Base-by-base conservation (phyloP, 2,329 filamentous ascomycete genomes). In the Pseudopithomyces chartarum region DNA sequence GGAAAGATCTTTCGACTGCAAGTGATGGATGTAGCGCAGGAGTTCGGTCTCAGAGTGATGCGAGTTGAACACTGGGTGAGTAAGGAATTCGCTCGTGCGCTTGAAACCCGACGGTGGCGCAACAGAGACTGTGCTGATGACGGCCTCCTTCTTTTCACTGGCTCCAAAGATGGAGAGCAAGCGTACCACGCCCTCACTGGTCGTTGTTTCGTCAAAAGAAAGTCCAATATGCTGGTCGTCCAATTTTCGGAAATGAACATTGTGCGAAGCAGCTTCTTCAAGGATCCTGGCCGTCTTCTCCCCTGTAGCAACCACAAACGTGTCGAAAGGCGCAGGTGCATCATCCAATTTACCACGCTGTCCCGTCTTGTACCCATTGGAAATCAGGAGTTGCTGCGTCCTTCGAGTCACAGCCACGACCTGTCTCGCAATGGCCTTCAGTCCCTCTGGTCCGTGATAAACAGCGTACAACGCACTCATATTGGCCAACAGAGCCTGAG, bases 1-100 rank as follows among this genome's bases (percentile, higher is more conserved):
- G 1, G 94, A 97, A 13, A 98, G 81, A 73, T 98, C 94, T 81
- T 96, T 97, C 49, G 92, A 96, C 74, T 96, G 90, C 5, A 98
- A 83, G 73, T 97, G 91, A 73, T 94, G 84, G 67, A 98, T 97
- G 79, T 98, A 98, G 42, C 94, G 89, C 49, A 98, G 82, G 67
- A 98, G 85, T 77, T 97, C 92, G 0, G 94, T 97, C 79, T 98
- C 94, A 2, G 92, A 97, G 78, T 96, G 94, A 75, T 98, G 88
- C 1, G 88, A 88, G 81, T 97, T 97, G 85, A 97, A 98, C 23
- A 97, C 91, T 0, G 92, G 91, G 74, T 98, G 93, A 0, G 90
- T 93, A 61, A 98, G 81, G 77, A 90, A 97, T 13, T 82, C 69
- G 0, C 90, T 91, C 22, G 85, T 89, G 71, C 94, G 86, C 70